These are phyloP conservation scores for Platismatia glauca DNA, from an alignment of 495 filamentous ascomycete genomes.

Conservation along the genomic window DNA sequence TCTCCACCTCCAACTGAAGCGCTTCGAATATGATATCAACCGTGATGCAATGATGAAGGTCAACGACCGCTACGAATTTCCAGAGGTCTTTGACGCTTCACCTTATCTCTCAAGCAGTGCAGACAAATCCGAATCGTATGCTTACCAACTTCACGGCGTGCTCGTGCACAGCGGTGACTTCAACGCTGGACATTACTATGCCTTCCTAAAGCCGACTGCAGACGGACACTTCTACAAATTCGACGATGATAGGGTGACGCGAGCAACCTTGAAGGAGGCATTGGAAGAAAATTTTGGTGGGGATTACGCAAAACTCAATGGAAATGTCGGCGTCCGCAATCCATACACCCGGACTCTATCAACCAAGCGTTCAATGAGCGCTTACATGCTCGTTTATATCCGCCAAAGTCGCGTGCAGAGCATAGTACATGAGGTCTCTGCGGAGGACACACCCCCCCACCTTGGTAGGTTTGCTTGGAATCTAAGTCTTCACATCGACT, in stretches of 20 bases:
- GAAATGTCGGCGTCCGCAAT: conserved; percentile 49
- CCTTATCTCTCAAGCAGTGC: conserved; percentile 83
- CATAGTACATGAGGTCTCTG: conserved; percentile 64
- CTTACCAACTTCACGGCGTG: conserved; percentile 89
- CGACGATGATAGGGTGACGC: conserved; percentile 92
- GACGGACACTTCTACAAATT: conserved; percentile 95
- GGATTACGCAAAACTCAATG: conserved; percentile 61
- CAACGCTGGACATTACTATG: conserved; percentile 99
- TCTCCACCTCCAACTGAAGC: conserved; percentile 89
- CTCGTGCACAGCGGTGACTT: conserved; percentile 93
- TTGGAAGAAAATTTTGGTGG: conserved; percentile 96
- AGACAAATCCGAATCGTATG: conserved; percentile 79
- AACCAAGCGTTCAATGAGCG: conserved; percentile 65
- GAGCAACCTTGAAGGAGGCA: conserved; percentile 82
- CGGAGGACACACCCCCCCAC: conserved; percentile 72
- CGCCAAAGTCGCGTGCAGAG: conserved; percentile 74
- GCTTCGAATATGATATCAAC: conserved; percentile 95
- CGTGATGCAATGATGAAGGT: conserved; percentile 98
- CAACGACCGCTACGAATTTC: conserved; percentile 96
- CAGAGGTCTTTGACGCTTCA: conserved; percentile 80
- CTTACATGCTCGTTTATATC: conserved; percentile 98
- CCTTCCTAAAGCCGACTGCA: conserved; percentile 86
- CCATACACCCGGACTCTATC: conserved; percentile 58
- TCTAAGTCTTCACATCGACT: conserved; percentile 4
- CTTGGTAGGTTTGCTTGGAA: conserved; percentile 48